A percentile compares a stretch with the other conserved stretches of the same genome.
phyloP scores from a whole-genome alignment of 1,284 basidiomycete species.

The Pseudozyma sp. region DNA sequence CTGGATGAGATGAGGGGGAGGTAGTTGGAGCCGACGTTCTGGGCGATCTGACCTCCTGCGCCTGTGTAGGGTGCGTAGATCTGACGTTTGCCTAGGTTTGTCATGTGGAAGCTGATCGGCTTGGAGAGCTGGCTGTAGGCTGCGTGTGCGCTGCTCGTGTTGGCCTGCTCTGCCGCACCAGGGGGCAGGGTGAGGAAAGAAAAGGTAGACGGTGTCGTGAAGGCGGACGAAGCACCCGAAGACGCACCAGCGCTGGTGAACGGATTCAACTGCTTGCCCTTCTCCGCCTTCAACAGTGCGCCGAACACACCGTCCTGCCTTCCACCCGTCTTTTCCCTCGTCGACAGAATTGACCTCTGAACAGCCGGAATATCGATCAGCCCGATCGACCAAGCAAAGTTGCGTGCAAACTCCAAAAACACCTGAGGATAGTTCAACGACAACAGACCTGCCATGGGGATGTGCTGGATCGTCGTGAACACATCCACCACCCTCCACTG shows the following conservation, averaged over 20 bases:
- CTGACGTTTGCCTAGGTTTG: constrained; percentile 46
- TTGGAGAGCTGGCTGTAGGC: constrained; percentile 22
- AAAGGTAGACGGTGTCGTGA: constrained; percentile 16
- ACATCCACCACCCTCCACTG: constrained; percentile 80
- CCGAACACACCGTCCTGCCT: constrained; percentile 70
- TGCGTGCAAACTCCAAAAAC: constrained; percentile 82
- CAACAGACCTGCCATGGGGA: constrained; percentile 81
- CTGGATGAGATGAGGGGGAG: constrained; percentile 50
- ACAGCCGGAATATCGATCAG: constrained; percentile 79
- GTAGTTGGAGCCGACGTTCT: constrained; percentile 23
- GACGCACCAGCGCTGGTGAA: constrained; percentile 36
- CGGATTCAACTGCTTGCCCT: constrained; percentile 51
- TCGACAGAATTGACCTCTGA: constrained; percentile 81
- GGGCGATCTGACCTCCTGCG: constrained; percentile 53
- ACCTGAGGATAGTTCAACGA: constrained; percentile 86
- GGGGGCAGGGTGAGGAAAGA: constrained; percentile 20
- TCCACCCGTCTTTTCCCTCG: constrained; percentile 85
- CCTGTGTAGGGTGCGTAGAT: constrained; percentile 66
- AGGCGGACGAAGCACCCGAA: constrained; percentile 17
- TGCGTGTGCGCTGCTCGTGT: constrained; percentile 12
- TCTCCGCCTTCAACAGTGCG: constrained; percentile 45
- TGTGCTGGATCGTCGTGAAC: constrained; percentile 82
- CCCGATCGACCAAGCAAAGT: constrained; percentile 89
- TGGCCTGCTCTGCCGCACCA: constrained; percentile 3
- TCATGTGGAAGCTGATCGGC: constrained; percentile 34